phyloP scores from a whole-genome alignment of 2,329 filamentous ascomycete species.

The Sporothrix humicola region DNA sequence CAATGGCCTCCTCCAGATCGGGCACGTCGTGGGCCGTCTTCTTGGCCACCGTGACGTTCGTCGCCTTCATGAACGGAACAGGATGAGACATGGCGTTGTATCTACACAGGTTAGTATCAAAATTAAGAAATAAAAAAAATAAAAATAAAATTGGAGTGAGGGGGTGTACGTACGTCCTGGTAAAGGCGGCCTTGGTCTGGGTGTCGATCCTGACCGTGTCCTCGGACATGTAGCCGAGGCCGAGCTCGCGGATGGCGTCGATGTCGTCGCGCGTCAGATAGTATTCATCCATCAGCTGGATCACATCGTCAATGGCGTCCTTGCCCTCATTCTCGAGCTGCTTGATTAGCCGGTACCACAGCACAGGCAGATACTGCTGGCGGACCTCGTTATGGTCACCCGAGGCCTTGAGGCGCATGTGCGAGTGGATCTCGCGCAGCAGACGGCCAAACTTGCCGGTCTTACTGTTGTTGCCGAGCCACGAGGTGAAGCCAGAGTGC shows the following conservation, averaged over 20 bases:
- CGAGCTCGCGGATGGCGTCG: constrained; percentile 89
- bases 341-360: constrained; percentile 82
- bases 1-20: constrained; percentile 94
- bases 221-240: constrained; percentile 82
- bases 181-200: constrained; percentile 88
- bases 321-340: constrained; percentile 79
- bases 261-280: constrained; percentile 94
- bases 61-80: constrained; percentile 94
- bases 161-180: constrained; percentile 71
- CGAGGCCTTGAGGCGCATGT: constrained; percentile 90
- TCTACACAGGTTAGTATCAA: constrained; percentile 50
- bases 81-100: constrained; percentile 89
- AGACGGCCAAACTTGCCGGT: constrained; percentile 76
- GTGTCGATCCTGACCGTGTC: constrained; percentile 77
- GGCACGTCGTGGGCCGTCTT: constrained; percentile 76
- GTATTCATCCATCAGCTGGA: constrained; percentile 96
- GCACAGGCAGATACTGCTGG: constrained; percentile 87
- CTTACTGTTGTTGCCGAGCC: constrained; percentile 96
- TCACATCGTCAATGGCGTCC: constrained; percentile 79
- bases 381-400: constrained; percentile 92
- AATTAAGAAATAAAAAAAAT: not conserved
- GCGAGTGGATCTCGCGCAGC: constrained; percentile 92
- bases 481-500: constrained; percentile 79
- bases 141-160: not conserved
- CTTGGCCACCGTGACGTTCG: constrained; percentile 74